Base-by-base conservation (phyloP, 768 basidiomycete genomes). In the Trametes meyenii region DNA sequence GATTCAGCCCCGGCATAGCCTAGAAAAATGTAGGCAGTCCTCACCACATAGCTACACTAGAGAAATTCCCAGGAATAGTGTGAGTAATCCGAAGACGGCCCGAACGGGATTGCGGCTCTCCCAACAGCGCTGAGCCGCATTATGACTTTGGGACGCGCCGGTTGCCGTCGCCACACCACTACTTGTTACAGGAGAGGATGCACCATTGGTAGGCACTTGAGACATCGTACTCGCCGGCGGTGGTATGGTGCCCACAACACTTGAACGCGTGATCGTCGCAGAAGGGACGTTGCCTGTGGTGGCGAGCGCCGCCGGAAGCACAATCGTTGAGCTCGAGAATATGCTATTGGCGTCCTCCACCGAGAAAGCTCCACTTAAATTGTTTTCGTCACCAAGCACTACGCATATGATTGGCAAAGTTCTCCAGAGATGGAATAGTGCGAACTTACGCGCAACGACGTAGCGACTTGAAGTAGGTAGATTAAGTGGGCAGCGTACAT, bases 211-310 rank as follows among this genome's bases (percentile, higher is more conserved):
- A 4, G 44, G 21, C n/a, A 5, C 7, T 21, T 12, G 10, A 21
- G 46, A 13, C 26, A 12, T 17, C 11, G 50, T 39, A 23, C 38
- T 26, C 29, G 54, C 26, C 2, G 17, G 43, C 12, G 54, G 29
- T 5, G 54, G 43, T 36, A 55, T 55, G 14, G 54, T 55, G 13
- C 54, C 54, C 17, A 55, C 33, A 10, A 55, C 54, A 29, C 54
- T 55, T 17, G 54, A n/a, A 11, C 43, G 14, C 26, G 54, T 55
- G 17, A 55, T 45, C 16, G 54, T 55, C 42, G 43, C 54, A 21
- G 54, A 36, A 0, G 54, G 42, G n/a, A 55, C 29, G 43, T 55
- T 55, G 8, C 54, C 54, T 19, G 42, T 23, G 5, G 54, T 55
- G 3, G 26, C 11, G 2, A 55, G 39, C n/a, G 54, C 45, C 19